Conservation (phyloP, 2,329 filamentous ascomycete species). For the Pseudogymnoascus sp. region DNA sequence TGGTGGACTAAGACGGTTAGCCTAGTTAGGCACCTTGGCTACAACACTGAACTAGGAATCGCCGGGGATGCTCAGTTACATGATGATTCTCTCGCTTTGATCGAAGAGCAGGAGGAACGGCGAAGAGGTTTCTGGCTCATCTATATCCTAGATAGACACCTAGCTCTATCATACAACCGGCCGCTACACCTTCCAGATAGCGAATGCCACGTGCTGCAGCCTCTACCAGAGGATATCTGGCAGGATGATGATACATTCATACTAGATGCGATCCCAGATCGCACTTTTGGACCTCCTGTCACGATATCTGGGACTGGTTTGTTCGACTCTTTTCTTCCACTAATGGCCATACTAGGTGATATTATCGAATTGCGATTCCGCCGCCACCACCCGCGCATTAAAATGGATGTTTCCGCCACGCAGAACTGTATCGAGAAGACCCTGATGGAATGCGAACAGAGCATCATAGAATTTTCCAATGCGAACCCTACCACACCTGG, state of each 20-base stretch:
- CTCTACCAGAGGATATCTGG: constrained; percentile 11
- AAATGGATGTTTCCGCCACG: constrained; percentile 13
- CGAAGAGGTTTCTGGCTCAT: constrained; percentile 11
- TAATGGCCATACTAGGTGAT: constrained; percentile 43
- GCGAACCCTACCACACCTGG: constrained; percentile 4
- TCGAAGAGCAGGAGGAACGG: constrained; percentile 9
- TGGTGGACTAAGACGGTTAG: constrained; percentile 39
- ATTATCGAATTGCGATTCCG: constrained; percentile 42
- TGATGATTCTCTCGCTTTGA: background rate
- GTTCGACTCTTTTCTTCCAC: constrained; percentile 44
- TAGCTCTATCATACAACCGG: constrained; percentile 10
- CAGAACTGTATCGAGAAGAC: background rate
- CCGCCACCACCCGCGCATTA: constrained; percentile 37
- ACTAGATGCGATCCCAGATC: background rate
- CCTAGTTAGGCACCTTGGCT: background rate
- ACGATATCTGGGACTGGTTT: constrained; percentile 36
- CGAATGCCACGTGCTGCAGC: constrained; percentile 35
- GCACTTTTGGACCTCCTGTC: constrained; percentile 31
- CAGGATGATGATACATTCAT: background rate
- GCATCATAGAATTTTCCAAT: background rate
- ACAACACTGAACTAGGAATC: background rate
- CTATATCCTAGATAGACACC: constrained; percentile 11
- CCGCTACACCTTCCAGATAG: constrained; percentile 39
- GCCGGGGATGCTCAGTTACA: background rate
- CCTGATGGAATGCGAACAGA: background rate